Evolutionary conservation across 2,329 filamentous ascomycete genomes (phyloP).

Genomic region (Leptosphaerulina australis): DNA sequence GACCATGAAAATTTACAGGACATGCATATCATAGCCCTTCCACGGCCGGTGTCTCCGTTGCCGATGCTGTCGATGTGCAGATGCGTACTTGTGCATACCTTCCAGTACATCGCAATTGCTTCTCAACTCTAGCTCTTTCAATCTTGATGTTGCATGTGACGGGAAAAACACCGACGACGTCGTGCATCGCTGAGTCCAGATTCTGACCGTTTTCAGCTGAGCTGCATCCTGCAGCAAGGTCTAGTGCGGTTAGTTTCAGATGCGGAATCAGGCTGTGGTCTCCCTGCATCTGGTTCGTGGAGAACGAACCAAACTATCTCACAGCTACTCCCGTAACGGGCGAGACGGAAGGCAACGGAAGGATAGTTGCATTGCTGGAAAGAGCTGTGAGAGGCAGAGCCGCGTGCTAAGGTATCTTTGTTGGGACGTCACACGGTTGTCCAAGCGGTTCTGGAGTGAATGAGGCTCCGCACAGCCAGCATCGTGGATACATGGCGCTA

Average conservation of each 20-base stretch:
- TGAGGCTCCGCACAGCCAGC: conserved; percentile 16
- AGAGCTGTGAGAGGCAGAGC: conserved; percentile 6
- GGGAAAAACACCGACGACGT: not conserved
- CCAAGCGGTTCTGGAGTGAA: conserved; percentile 5
- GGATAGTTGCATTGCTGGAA: not conserved
- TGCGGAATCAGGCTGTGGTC: not conserved
- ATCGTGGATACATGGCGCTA: conserved; percentile 12
- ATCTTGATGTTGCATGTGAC: not conserved
- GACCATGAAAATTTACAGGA: not conserved
- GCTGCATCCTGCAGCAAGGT: conserved; percentile 8
- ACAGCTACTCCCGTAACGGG: conserved; percentile 1
- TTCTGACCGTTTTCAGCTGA: conserved; percentile 10
- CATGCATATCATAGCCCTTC: not conserved
- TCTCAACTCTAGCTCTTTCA: not conserved
- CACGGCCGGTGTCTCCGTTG: not conserved
- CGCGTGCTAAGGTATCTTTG: conserved; percentile 12
- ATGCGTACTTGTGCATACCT: not conserved
- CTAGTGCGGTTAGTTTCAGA: conserved; percentile 10
- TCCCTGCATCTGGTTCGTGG: conserved; percentile 13
- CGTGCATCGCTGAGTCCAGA: conserved; percentile 6
- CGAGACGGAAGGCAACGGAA: conserved; percentile 5
- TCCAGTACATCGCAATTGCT: not conserved
- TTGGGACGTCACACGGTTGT: conserved; percentile 3
- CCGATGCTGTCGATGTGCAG: conserved; percentile 1
- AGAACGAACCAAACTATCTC: conserved; percentile 5